Conservation (phyloP, 108 stramenopile species). For the Pseudonitzschia multiseries region DNA sequence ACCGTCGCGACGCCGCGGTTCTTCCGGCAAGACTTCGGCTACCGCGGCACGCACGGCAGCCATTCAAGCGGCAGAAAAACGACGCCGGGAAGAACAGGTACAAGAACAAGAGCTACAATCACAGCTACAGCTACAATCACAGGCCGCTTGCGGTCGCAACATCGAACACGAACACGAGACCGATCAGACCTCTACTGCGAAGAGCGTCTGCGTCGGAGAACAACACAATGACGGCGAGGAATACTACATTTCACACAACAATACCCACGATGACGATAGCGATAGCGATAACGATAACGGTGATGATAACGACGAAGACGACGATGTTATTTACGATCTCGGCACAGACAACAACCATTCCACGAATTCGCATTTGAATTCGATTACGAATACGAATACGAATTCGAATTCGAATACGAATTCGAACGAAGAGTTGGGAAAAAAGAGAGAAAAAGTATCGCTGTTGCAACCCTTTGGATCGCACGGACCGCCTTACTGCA, state of each 20-base stretch:
- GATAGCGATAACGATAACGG: constrained; percentile 1
- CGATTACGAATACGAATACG: too few species aligned
- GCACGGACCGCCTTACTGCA: constrained; percentile 14
- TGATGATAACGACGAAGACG: constrained; percentile 4
- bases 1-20: constrained; percentile 17
- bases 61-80: constrained; percentile 12
- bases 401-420: too few species aligned
- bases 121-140: not conserved
- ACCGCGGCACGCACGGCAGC: constrained; percentile 19
- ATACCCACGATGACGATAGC: not conserved
- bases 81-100: constrained; percentile 10
- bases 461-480: constrained; percentile 1
- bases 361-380: too few species aligned
- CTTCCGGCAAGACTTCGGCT: constrained; percentile 13
- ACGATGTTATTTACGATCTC: not conserved
- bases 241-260: not conserved
- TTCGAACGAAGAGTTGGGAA: not conserved
- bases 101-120: not conserved
- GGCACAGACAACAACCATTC: not conserved
- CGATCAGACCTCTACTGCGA: constrained; percentile 15
- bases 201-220: constrained; percentile 3
- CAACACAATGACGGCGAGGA: not conserved
- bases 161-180: constrained; percentile 5
- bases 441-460: not conserved
- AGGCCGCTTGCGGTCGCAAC: not conserved